Percentiles rank a stretch among this genome's conserved stretches.
Conservation (phyloP, 257 asterid genomes). For the Apocynum venetum region DNA sequence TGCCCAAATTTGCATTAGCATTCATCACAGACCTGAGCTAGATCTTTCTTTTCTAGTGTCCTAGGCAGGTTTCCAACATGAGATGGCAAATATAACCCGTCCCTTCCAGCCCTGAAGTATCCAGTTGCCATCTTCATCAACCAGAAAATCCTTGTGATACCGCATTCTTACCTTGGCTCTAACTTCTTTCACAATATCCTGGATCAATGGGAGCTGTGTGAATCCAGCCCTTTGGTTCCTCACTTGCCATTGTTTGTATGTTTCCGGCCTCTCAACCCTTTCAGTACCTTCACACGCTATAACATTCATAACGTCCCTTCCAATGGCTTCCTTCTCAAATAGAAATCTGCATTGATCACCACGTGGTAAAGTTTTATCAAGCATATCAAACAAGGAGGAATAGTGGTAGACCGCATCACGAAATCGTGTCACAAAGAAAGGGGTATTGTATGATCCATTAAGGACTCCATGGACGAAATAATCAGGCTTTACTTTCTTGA, state of each 20-base stretch:
- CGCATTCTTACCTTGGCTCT: slow-evolving; percentile 24
- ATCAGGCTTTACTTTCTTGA: slow-evolving; percentile 29
- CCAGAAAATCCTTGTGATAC: slow-evolving; percentile 32
- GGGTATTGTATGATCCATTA: slow-evolving; percentile 27
- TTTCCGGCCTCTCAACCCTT: slow-evolving; percentile 39
- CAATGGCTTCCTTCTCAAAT: slow-evolving; percentile 31
- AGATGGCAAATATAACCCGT: slow-evolving; percentile 31
- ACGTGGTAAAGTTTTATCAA: slow-evolving; percentile 25
- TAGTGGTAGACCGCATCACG: slow-evolving; percentile 28
- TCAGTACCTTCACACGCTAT: slow-evolving; percentile 38
- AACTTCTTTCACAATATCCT: slow-evolving; percentile 24
- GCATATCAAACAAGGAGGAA: slow-evolving; percentile 36
- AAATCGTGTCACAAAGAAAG: slow-evolving; percentile 22
- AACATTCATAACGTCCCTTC: slow-evolving; percentile 29
- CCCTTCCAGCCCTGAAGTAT: slow-evolving; percentile 47
- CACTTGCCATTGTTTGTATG: slow-evolving; percentile 33
- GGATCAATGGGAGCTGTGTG: slow-evolving; percentile 24
- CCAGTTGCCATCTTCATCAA: slow-evolving; percentile 33
- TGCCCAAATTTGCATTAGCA: neutral
- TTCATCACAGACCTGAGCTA: neutral
- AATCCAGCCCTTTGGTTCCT: slow-evolving; percentile 35
- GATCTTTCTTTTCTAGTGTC: neutral
- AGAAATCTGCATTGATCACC: slow-evolving; percentile 24
- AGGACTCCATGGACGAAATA: slow-evolving; percentile 35
- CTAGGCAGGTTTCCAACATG: slow-evolving; percentile 32